Evolutionary conservation across 495 filamentous ascomycete species (phyloP).

Genomic region (Podospora bellae-mahoneyi): DNA sequence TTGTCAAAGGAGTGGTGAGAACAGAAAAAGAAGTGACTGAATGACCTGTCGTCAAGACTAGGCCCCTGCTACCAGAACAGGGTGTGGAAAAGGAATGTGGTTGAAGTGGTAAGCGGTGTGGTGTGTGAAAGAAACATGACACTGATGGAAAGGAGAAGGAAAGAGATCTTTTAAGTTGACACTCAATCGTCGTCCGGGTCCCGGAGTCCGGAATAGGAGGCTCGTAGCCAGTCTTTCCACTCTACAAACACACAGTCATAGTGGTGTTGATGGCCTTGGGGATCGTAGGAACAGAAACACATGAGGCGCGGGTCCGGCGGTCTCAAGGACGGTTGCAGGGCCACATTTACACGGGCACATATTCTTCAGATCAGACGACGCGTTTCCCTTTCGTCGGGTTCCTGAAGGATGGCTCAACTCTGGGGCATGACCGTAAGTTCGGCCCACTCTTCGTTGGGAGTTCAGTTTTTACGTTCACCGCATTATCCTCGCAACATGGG

Average conservation of each 20-base stretch:
- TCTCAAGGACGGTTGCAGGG: background rate
- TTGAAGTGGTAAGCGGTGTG: background rate
- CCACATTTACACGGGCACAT: background rate
- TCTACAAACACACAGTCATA: background rate
- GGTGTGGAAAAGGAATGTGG: background rate
- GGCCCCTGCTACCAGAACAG: slow-evolving; percentile 9
- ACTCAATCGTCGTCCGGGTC: background rate
- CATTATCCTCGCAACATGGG: background rate
- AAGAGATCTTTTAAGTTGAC: background rate
- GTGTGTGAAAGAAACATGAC: background rate
- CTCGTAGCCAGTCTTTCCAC: background rate
- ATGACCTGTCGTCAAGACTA: slow-evolving; percentile 5
- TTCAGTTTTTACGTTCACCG: background rate
- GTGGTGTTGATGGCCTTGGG: background rate
- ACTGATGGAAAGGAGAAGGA: background rate
- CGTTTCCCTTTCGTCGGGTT: background rate
- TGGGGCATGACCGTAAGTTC: background rate
- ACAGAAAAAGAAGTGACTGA: slow-evolving; percentile 5
- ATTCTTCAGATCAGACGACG: background rate
- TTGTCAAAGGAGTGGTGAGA: background rate
- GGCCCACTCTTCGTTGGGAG: background rate
- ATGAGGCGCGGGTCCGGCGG: background rate
- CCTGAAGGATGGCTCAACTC: background rate
- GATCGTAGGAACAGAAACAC: background rate
- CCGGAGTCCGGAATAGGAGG: background rate